Base-by-base conservation (phyloP, 352 stramenopile genomes). In the Phytophthora chlamydospora region DNA sequence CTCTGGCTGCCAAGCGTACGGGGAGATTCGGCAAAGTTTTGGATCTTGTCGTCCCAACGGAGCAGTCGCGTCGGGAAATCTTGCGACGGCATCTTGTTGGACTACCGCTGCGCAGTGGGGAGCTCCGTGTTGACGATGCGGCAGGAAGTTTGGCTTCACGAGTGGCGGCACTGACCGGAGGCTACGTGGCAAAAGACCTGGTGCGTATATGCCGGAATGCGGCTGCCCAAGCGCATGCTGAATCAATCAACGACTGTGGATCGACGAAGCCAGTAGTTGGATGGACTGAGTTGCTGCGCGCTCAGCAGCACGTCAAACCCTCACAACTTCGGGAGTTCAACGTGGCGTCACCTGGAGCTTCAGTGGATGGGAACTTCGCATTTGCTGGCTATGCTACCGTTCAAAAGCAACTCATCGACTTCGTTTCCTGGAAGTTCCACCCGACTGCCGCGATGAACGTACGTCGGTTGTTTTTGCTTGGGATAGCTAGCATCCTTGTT, bases 121-220 rank as follows among this genome's bases (percentile, higher is more conserved):
- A 17, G 14, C 1, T 46, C 14, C n/a, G 3, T 29, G 7, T 34
- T 36, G 19, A 29, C 19, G 50, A 66, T 1, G 17, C 32, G 33
- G 53, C 45, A 9, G 24, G 38, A 16, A 63, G 12, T 16, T 27
- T 85, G 16, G 68, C 80, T 3, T 68, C 59, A 16, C 73, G 81
- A n/a, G 29, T 93, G 11, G 80, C 83, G 6, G 48, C 55, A 1
- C 43, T 89, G 11, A 95, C 83, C 14, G 85, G 82, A 33, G 85
- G 85, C 5, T 95, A 91, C 44, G 79, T 95, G 27, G 80, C 82
- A 6, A 91, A 91, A 55, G 85, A 93, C 40, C 53, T 95, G 4
- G 73, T 87, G 14, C 72, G 84, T 0, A 88, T 95, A 39, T 90
- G 81, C 39, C 71, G 83, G 51, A 80, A 88, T 45, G 80, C 81